Base-by-base conservation (phyloP, 768 basidiomycete species). In the Tulasnella sp. region DNA sequence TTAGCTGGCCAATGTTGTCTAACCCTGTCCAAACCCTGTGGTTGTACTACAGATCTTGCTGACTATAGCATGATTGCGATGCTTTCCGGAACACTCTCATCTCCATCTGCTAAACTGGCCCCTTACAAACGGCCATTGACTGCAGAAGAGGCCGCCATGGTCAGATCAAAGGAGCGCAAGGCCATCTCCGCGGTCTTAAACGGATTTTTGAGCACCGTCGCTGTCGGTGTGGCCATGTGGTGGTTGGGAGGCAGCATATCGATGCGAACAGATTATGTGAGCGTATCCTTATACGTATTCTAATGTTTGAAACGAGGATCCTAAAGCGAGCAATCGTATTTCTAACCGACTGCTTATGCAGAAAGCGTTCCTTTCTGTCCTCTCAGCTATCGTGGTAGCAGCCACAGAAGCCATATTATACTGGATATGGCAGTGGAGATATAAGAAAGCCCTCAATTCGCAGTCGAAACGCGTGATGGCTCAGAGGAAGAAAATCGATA, bases 211-310 rank as follows among this genome's bases (percentile, higher is more conserved):
- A 89, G 85, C 65, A 73, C 90, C 43, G 69, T 73, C 34, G 81
- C 82, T 4, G 79, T 82, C 0, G 86, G 83, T 2, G 74, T 79
- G 50, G 85, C 84, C 3, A 75, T 79, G 17, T 89, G 81, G 82
- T 87, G 81, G 80, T 86, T 81, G 22, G 80, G 85, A 42, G 79
- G 78, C 49, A 73, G 72, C 63, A 74, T 79, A 5, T 76, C 78
- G 1, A 83, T 85, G 84, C 77, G 70, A 59, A 72, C 81, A 60
- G 88, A 90, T 76, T 87, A 84, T 83, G 88, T 87, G 66, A 57
- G 85, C n/a, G n/a, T n/a, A n/a, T n/a, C n/a, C n/a, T n/a, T n/a
- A n/a, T n/a, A n/a, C n/a, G n/a, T n/a, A n/a, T n/a, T n/a, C n/a
- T n/a, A n/a, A n/a, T n/a, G n/a, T n/a, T n/a, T 71, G 3, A 59